Percentiles rank a stretch among this genome's conserved stretches.
Evolutionary conservation across 2,329 filamentous ascomycete genomes (phyloP).

Genomic region (Penicillium sclerotiorum): DNA sequence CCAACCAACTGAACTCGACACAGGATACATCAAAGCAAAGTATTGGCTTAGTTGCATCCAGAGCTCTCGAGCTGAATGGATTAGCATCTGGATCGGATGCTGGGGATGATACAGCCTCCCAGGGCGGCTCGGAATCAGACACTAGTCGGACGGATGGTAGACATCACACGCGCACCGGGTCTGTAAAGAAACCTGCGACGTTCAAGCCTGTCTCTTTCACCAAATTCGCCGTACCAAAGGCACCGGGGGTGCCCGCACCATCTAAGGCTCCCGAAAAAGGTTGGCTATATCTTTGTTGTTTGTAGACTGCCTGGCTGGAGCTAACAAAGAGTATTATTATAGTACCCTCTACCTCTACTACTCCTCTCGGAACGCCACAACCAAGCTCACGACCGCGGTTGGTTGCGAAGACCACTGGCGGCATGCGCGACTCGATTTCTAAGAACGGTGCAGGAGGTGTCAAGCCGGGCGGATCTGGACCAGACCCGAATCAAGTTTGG

Average conservation of each 20-base stretch:
- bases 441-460: slow-evolving; percentile 51
- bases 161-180: slow-evolving; percentile 49
- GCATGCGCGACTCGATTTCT: slow-evolving; percentile 53
- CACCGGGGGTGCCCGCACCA: slow-evolving; percentile 55
- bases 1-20: slow-evolving; percentile 21
- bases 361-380: slow-evolving; percentile 42
- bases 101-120: slow-evolving; percentile 43
- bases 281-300: slow-evolving; percentile 28
- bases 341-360: slow-evolving; percentile 42
- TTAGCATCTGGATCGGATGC: slow-evolving; percentile 38
- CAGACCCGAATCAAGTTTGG: slow-evolving; percentile 70
- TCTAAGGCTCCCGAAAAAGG: slow-evolving; percentile 60
- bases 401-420: slow-evolving; percentile 63
- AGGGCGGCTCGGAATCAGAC: slow-evolving; percentile 64
- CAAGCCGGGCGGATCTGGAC: slow-evolving; percentile 53
- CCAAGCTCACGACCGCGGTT: slow-evolving; percentile 60
- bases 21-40: slow-evolving; percentile 36
- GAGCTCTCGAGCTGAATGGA: slow-evolving; percentile 45
- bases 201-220: slow-evolving; percentile 70
- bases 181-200: slow-evolving; percentile 62
- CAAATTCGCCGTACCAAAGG: slow-evolving; percentile 67
- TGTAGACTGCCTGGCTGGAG: background rate
- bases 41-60: slow-evolving; percentile 35
- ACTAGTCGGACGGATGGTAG: slow-evolving; percentile 58
- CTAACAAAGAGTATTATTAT: slow-evolving; percentile 12